Percentiles rank a stretch among this genome's conserved stretches.
phyloP scores from a whole-genome alignment of 108 stramenopile species.

The Skeletonema marinoi region DNA sequence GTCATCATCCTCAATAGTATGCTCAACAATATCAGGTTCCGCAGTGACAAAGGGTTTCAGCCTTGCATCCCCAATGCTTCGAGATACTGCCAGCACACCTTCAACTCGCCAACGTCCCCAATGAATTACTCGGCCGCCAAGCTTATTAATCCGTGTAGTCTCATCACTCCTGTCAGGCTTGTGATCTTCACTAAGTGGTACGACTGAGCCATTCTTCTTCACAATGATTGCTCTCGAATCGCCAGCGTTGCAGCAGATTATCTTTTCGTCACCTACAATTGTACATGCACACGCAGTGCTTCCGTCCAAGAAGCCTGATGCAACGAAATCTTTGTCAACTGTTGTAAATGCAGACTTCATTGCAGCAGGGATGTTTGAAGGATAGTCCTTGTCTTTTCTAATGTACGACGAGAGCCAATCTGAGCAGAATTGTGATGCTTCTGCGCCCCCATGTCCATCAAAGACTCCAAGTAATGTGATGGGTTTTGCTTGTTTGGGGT shows the following conservation, averaged over 20 bases:
- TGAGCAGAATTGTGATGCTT: conserved; percentile 88
- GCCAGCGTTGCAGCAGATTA: conserved; percentile 95
- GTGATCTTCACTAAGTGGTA: conserved; percentile 87
- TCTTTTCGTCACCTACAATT: conserved; percentile 70
- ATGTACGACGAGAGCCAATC: conserved; percentile 84
- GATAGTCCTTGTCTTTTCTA: conserved; percentile 70
- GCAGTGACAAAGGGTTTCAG: conserved; percentile 89
- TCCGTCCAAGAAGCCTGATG: conserved; percentile 81
- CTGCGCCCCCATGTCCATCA: conserved; percentile 96
- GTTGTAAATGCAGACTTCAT: conserved; percentile 77
- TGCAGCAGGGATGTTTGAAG: conserved; percentile 69
- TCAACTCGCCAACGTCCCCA: conserved; percentile 96
- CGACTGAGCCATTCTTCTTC: conserved; percentile 79
- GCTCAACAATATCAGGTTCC: conserved; percentile 81
- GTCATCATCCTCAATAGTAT: conserved; percentile 85
- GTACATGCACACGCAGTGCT: conserved; percentile 81
- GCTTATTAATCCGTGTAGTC: conserved; percentile 80
- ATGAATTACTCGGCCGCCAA: conserved; percentile 92
- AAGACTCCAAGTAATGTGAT: conserved; percentile 83
- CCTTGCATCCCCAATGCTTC: conserved; percentile 94
- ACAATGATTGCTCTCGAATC: conserved; percentile 94
- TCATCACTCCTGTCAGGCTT: conserved; percentile 93
- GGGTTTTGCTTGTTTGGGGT: conserved; percentile 53
- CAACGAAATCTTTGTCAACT: conserved; percentile 81
- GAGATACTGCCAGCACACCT: conserved; percentile 93